A percentile compares a stretch with the other conserved stretches of the same genome.
phyloP scores from a whole-genome alignment of 2,329 filamentous ascomycete genomes.

The Diaporthe sp. region DNA sequence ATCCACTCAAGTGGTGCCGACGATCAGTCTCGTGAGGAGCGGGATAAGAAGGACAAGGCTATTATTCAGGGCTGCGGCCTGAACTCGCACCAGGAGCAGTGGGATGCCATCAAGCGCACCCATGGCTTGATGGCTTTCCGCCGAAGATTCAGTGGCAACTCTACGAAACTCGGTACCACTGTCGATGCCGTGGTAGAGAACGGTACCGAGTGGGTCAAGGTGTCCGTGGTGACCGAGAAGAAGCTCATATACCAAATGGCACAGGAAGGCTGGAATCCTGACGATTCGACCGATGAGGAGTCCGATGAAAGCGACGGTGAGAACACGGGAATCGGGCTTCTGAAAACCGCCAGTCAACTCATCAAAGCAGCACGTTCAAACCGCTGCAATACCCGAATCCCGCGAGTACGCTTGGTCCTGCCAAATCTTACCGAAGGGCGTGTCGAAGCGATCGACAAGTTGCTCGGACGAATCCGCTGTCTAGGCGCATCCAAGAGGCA shows the following conservation, averaged over 20 bases:
- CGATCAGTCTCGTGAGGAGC: constrained; percentile 29
- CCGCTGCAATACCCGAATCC: constrained; percentile 40
- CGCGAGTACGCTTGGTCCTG: constrained; percentile 38
- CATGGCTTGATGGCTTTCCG: constrained; percentile 40
- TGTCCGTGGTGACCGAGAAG: constrained; percentile 39
- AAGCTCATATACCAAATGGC: constrained; percentile 41
- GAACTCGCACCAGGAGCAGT: constrained; percentile 35
- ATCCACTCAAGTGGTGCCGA: neutral
- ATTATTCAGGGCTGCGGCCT: constrained; percentile 36
- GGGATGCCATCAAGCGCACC: constrained; percentile 41
- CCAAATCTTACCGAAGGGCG: constrained; percentile 37
- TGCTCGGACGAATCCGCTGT: constrained; percentile 33
- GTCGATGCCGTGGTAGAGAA: constrained; percentile 41
- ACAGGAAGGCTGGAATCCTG: constrained; percentile 42
- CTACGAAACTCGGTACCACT: constrained; percentile 32
- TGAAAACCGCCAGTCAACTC: constrained; percentile 36
- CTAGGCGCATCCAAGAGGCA: constrained; percentile 35
- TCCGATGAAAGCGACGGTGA: constrained; percentile 37
- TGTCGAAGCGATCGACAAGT: constrained; percentile 35
- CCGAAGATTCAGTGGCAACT: constrained; percentile 34
- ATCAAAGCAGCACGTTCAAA: constrained; percentile 40
- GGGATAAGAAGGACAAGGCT: constrained; percentile 38
- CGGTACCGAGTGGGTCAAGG: constrained; percentile 40
- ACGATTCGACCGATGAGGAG: constrained; percentile 40
- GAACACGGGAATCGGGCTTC: constrained; percentile 34